Conservation (phyloP, 192 early-diverging fungal species). For the Coemansia interrupta region DNA sequence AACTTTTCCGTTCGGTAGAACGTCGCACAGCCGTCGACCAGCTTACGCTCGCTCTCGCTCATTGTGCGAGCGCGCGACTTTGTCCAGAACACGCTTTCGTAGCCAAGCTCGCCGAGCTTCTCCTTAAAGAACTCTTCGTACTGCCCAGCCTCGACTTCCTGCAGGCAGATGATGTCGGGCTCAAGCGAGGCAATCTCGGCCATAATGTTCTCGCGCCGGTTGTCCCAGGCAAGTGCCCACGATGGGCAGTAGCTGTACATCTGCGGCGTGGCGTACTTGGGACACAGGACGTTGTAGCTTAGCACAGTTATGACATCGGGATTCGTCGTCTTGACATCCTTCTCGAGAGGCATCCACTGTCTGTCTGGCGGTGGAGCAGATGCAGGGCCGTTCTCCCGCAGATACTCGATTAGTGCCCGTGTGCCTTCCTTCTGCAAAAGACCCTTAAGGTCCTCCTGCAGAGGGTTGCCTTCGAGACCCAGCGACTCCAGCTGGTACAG, state of each 20-base stretch:
- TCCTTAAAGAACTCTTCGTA: conserved; percentile 86
- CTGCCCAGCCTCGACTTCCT: conserved; percentile 86
- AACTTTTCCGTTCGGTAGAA: conserved; percentile 88
- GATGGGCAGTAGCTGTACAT: conserved; percentile 92
- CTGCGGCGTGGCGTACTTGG: conserved; percentile 83
- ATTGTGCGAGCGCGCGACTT: conserved; percentile 94
- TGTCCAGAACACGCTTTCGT: conserved; percentile 89
- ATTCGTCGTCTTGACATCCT: conserved; percentile 58
- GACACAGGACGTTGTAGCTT: conserved; percentile 88
- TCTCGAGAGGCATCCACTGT: conserved; percentile 86
- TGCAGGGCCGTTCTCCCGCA: conserved; percentile 83
- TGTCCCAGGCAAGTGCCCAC: conserved; percentile 92
- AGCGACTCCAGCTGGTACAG: conserved; percentile 86
- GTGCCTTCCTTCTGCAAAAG: conserved; percentile 88
- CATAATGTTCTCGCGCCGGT: conserved; percentile 83
- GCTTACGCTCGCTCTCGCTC: conserved; percentile 78
- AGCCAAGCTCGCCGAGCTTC: conserved; percentile 63
- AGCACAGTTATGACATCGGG: conserved; percentile 83
- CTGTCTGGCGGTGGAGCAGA: conserved; percentile 76
- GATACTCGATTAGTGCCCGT: conserved; percentile 71
- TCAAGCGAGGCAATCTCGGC: conserved; percentile 81
- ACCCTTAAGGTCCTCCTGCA: conserved; percentile 74
- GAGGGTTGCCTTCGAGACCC: conserved; percentile 93
- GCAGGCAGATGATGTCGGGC: conserved; percentile 89
- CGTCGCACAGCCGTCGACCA: conserved; percentile 93